phyloP scores from a whole-genome alignment of 495 filamentous ascomycete genomes.

The Aspergillus bridgeri region DNA sequence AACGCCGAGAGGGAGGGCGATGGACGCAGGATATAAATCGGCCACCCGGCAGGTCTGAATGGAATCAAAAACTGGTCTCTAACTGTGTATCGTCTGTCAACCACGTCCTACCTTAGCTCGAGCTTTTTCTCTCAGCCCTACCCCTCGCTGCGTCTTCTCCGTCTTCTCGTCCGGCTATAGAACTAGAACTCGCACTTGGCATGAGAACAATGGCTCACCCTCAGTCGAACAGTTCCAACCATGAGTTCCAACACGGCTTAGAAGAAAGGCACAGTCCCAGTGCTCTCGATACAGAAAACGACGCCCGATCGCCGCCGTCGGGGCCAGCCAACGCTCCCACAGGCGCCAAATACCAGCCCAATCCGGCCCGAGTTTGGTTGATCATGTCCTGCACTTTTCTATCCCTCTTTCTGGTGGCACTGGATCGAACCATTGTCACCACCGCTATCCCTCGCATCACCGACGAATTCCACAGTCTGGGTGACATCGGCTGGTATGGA shows the following conservation, averaged over 20 bases:
- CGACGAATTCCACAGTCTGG: constrained; percentile 18
- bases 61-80: no score
- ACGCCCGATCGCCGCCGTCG: not conserved
- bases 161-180: no score
- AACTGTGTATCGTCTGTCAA: no score
- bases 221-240: not conserved
- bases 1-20: not conserved
- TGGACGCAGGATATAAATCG: no score
- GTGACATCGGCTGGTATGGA: constrained; percentile 53
- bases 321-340: not conserved
- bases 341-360: constrained; percentile 34
- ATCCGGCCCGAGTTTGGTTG: not conserved
- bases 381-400: constrained; percentile 24
- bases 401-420: constrained; percentile 55
- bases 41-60: no score
- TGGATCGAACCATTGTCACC: constrained; percentile 33
- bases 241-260: no score
- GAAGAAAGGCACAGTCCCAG: not conserved
- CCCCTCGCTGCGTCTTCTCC: no score
- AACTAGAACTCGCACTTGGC: not conserved
- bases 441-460: constrained; percentile 25
- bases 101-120: no score
- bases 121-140: no score
- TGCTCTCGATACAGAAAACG: not conserved
- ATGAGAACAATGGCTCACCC: not conserved